phyloP scores from a whole-genome alignment of 257 asterid genomes.

The Primulina huaijiensis region DNA sequence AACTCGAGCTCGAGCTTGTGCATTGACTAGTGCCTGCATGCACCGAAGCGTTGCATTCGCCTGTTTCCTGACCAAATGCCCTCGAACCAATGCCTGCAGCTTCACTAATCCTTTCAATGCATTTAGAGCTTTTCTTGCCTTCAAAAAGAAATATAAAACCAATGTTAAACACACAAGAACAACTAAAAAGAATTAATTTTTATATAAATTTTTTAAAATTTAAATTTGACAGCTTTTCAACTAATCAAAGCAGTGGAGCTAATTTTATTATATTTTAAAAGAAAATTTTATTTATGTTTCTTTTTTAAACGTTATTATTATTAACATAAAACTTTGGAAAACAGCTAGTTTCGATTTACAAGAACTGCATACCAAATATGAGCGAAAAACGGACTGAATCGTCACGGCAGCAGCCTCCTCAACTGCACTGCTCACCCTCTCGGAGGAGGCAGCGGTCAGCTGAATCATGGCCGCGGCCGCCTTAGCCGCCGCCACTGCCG shows the following conservation, averaged over 20 bases:
- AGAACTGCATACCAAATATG: constrained; percentile 54
- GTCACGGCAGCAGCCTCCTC: constrained; percentile 64
- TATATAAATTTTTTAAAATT: too few relatives aligned
- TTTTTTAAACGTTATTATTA: too few relatives aligned
- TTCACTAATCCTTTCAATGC: constrained; percentile 90
- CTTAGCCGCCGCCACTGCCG: constrained; percentile 67
- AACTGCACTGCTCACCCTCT: constrained; percentile 21
- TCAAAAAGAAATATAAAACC: not conserved
- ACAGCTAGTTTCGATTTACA: not conserved
- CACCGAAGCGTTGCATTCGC: constrained; percentile 84
- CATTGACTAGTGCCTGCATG: constrained; percentile 84
- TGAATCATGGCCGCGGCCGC: constrained; percentile 73
- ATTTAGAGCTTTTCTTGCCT: constrained; percentile 96
- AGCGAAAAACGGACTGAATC: constrained; percentile 80
- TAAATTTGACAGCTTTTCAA: too few relatives aligned
- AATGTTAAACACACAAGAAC: too few relatives aligned
- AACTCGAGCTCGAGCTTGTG: constrained; percentile 76
- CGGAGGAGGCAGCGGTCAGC: constrained; percentile 39
- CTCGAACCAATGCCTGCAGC: constrained; percentile 88
- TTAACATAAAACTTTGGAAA: too few relatives aligned
- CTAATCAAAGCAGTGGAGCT: too few relatives aligned
- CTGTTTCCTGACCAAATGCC: constrained; percentile 86
- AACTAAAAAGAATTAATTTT: too few relatives aligned
- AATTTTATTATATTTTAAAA: too few relatives aligned
- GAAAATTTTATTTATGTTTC: too few relatives aligned